Conservation (phyloP, 768 basidiomycete genomes). For the Epithele typhae region DNA sequence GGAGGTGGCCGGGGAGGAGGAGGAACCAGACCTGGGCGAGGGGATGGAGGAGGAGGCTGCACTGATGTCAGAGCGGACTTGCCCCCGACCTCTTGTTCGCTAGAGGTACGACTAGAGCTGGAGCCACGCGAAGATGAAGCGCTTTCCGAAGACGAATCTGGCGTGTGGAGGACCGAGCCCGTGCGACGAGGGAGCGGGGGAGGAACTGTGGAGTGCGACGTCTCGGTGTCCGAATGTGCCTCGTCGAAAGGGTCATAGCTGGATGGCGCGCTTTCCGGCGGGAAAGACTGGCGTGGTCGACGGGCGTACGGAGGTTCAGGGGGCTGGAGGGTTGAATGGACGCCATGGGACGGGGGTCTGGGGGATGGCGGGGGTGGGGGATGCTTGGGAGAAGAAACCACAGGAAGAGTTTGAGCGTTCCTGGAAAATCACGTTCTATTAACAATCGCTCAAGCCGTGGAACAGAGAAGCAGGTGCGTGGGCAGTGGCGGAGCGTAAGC, state of each 20-base stretch:
- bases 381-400: too few relatives aligned
- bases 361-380: neutral
- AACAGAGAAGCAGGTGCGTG: too few relatives aligned
- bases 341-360: conserved; percentile 3
- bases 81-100: conserved; percentile 28
- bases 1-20: conserved; percentile 23
- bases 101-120: conserved; percentile 32
- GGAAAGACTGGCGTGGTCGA: conserved; percentile 8
- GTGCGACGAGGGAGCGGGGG: conserved; percentile 11
- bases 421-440: too few relatives aligned
- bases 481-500: too few relatives aligned
- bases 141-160: conserved; percentile 11
- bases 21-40: conserved; percentile 14
- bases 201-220: neutral
- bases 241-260: conserved; percentile 10
- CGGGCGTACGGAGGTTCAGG: conserved; percentile 7
- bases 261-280: conserved; percentile 1
- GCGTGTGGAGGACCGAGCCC: conserved; percentile 1
- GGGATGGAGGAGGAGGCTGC: conserved; percentile 12
- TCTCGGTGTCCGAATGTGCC: conserved; percentile 5
- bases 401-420: too few relatives aligned
- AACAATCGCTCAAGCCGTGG: too few relatives aligned
- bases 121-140: conserved; percentile 29
- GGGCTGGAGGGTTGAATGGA: neutral
- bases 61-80: conserved; percentile 15